Conservation (phyloP, 768 basidiomycete genomes). For the Termitomyces bulborhizus region DNA sequence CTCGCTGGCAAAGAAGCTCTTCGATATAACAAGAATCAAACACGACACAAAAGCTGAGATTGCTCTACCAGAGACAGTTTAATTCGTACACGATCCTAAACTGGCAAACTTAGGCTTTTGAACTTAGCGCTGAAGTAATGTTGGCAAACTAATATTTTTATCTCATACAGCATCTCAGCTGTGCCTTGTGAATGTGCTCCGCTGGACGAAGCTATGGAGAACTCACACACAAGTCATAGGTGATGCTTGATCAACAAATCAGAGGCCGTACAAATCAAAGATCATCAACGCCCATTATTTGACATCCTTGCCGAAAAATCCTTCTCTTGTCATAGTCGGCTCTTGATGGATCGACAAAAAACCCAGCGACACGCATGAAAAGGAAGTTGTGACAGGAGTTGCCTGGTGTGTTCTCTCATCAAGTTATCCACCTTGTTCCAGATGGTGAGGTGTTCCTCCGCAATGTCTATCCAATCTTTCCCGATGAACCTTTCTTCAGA, state of each 20-base stretch:
- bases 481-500: constrained; percentile 6
- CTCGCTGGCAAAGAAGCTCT: constrained; percentile 13
- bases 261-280: background rate
- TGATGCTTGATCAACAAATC: too few relatives aligned
- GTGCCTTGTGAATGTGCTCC: too few relatives aligned
- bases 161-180: too few relatives aligned
- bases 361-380: constrained; percentile 1
- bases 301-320: background rate
- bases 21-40: constrained; percentile 13
- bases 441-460: constrained; percentile 9
- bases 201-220: too few relatives aligned
- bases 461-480: background rate
- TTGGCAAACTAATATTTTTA: too few relatives aligned
- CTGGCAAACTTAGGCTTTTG: constrained; percentile 1
- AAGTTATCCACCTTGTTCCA: background rate
- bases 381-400: background rate
- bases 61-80: constrained; percentile 14
- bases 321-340: background rate
- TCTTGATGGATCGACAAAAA: background rate
- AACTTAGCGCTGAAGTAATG: too few relatives aligned
- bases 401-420: background rate
- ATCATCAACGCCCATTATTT: too few relatives aligned
- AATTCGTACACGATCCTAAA: constrained; percentile 12
- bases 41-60: constrained; percentile 20
- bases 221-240: too few relatives aligned